Evolutionary conservation across 2,329 filamentous ascomycete species (phyloP).

Genomic region (Zasmidium angulare): DNA sequence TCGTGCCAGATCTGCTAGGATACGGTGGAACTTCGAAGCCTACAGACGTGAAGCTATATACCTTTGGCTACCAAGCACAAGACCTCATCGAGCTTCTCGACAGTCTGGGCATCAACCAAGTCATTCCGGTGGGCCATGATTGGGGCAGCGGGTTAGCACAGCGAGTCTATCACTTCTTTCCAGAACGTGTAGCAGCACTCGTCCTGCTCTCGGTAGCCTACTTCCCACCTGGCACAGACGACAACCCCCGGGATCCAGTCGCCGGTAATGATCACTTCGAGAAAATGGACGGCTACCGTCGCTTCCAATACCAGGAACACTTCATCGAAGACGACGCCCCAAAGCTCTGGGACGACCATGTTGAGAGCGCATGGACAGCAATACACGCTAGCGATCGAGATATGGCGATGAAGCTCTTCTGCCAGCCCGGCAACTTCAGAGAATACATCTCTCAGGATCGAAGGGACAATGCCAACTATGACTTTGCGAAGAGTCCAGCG

Average conservation of each 20-base stretch:
- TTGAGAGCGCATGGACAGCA: slow-evolving; percentile 15
- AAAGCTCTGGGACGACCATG: slow-evolving; percentile 16
- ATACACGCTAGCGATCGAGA: slow-evolving; percentile 17
- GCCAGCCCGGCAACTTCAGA: slow-evolving; percentile 36
- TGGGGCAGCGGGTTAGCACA: slow-evolving; percentile 41
- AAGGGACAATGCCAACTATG: slow-evolving; percentile 25
- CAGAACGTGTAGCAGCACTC: slow-evolving; percentile 40
- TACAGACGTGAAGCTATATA: slow-evolving; percentile 37
- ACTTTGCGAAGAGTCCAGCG: slow-evolving; percentile 33
- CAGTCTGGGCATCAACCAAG: slow-evolving; percentile 27
- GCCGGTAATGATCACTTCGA: slow-evolving; percentile 33
- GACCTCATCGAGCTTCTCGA: slow-evolving; percentile 44
- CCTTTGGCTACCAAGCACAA: slow-evolving; percentile 32
- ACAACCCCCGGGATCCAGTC: slow-evolving; percentile 38
- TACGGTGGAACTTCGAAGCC: slow-evolving; percentile 43
- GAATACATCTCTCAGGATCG: slow-evolving; percentile 16
- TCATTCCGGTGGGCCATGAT: slow-evolving; percentile 6
- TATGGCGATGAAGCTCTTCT: slow-evolving; percentile 37
- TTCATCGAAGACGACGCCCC: slow-evolving; percentile 32
- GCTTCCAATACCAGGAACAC: slow-evolving; percentile 47
- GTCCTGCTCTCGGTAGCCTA: slow-evolving; percentile 46
- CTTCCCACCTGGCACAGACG: slow-evolving; percentile 26
- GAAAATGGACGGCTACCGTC: slow-evolving; percentile 37
- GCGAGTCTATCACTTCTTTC: slow-evolving; percentile 43
- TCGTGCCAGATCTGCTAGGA: slow-evolving; percentile 39